Evolutionary conservation across 345 rosid genomes (phyloP).

Genomic region (Citrus trifoliata): DNA sequence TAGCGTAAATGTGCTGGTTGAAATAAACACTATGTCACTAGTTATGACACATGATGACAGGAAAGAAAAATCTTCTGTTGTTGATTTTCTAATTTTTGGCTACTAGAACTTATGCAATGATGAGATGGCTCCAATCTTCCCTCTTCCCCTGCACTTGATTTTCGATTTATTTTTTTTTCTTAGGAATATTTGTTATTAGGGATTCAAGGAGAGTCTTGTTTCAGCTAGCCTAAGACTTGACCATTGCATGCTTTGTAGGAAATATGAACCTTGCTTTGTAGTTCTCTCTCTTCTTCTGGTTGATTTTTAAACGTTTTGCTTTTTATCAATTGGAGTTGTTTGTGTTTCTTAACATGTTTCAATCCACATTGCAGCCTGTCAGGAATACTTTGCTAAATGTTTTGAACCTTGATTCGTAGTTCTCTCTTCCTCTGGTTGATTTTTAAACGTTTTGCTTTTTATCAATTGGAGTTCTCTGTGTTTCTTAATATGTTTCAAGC

Average conservation of each 20-base stretch:
- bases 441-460: not conserved
- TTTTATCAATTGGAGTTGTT: not conserved
- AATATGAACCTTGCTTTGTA: not conserved
- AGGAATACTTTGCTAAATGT: conserved; percentile 20
- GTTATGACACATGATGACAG: not conserved
- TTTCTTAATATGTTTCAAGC: not conserved
- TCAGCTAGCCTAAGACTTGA: not conserved
- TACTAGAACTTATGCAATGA: not conserved
- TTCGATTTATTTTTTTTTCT: too few species aligned
- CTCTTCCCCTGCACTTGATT: not conserved
- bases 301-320: not conserved
- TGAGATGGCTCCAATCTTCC: not conserved
- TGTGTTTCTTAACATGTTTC: not conserved
- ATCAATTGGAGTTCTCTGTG: not conserved
- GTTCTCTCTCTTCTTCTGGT: not conserved
- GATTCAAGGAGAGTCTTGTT: not conserved
- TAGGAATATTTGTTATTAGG: not conserved
- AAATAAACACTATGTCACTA: not conserved
- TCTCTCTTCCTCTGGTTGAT: not conserved
- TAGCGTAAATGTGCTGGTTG: not conserved
- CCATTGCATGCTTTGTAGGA: not conserved
- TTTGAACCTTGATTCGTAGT: not conserved
- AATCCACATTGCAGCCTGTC: conserved; percentile 19
- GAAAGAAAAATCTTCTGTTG: not conserved
- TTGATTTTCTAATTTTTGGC: not conserved